Percentiles rank a stretch among this genome's conserved stretches.
phyloP scores from a whole-genome alignment of 768 basidiomycete genomes.

The Boletus pseudo-olivaceus region DNA sequence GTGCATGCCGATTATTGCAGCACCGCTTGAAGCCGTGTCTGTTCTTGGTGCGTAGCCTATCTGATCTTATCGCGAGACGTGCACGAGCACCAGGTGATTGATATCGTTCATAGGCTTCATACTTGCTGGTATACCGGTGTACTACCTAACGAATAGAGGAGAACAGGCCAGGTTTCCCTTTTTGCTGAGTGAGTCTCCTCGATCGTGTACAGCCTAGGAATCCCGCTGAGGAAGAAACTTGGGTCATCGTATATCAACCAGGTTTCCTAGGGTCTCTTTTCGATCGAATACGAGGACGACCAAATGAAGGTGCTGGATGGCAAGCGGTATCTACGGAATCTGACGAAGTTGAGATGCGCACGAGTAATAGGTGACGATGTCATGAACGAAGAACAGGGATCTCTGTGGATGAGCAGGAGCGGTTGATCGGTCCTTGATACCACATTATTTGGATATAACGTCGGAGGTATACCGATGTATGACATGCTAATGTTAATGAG shows the following conservation, averaged over 20 bases:
- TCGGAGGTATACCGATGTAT: not conserved
- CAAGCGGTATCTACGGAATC: constrained; percentile 69
- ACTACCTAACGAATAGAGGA: constrained; percentile 67
- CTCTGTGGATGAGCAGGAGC: not conserved
- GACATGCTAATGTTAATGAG: not conserved
- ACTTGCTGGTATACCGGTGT: constrained; percentile 74
- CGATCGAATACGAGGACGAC: constrained; percentile 49
- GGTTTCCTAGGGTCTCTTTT: constrained; percentile 42
- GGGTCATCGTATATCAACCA: constrained; percentile 16
- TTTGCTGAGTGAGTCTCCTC: constrained; percentile 34
- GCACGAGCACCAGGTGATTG: not conserved
- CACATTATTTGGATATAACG: not conserved
- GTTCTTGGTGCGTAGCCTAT: constrained; percentile 63
- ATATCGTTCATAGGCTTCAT: constrained; percentile 57
- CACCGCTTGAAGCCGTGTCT: constrained; percentile 82
- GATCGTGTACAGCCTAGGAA: not conserved
- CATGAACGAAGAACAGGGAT: not conserved
- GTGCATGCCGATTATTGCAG: constrained; percentile 92
- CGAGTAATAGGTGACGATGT: constrained; percentile 7
- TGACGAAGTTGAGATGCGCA: constrained; percentile 60
- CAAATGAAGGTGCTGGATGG: constrained; percentile 63
- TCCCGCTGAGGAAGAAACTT: not conserved
- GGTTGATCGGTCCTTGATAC: not conserved
- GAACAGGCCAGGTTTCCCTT: constrained; percentile 36
- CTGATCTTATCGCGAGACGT: not conserved